Evolutionary conservation across 169 alveolate species (phyloP).

Genomic region (Plasmodium vivax): DNA sequence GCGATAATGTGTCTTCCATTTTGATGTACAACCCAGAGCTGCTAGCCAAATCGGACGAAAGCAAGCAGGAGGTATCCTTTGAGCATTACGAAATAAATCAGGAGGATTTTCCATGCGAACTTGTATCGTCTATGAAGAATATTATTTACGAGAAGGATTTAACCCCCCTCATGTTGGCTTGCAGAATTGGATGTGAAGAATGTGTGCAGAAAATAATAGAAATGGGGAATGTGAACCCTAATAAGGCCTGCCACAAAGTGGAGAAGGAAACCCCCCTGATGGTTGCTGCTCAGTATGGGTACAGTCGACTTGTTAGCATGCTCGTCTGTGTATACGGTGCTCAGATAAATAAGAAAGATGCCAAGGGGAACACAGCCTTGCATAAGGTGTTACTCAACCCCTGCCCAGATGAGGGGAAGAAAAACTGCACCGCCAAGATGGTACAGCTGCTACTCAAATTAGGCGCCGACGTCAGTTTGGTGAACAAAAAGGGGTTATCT

Average conservation of each 20-base stretch:
- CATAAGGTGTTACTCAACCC: slow-evolving; percentile 78
- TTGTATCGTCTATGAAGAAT: slow-evolving; percentile 63
- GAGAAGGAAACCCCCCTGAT: slow-evolving; percentile 86
- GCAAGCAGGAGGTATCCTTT: slow-evolving; percentile 35
- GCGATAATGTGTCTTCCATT: slow-evolving; percentile 45
- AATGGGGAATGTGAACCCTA: slow-evolving; percentile 78
- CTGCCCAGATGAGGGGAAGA: slow-evolving; percentile 3
- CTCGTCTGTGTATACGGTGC: slow-evolving; percentile 83
- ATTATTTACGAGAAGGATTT: slow-evolving; percentile 68
- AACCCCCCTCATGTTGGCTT: slow-evolving; percentile 85
- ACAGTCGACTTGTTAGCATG: slow-evolving; percentile 79
- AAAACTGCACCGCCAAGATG: slow-evolving; percentile 14
- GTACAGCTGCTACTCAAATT: slow-evolving; percentile 73
- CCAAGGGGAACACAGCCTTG: slow-evolving; percentile 86
- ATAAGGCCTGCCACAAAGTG: slow-evolving; percentile 77
- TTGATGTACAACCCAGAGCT: slow-evolving; percentile 29
- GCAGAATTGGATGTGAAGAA: slow-evolving; percentile 80
- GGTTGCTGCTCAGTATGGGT: slow-evolving; percentile 90
- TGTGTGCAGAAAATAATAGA: slow-evolving; percentile 79
- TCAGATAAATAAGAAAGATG: slow-evolving; percentile 85
- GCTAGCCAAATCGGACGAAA: slow-evolving; percentile 48
- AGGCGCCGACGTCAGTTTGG: slow-evolving; percentile 77
- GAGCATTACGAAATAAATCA: slow-evolving; percentile 63
- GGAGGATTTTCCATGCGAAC: slow-evolving; percentile 46
- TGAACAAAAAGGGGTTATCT: slow-evolving; percentile 76